Conservation (phyloP, 2,329 filamentous ascomycete genomes). For the Chalaropsis thielavioides region DNA sequence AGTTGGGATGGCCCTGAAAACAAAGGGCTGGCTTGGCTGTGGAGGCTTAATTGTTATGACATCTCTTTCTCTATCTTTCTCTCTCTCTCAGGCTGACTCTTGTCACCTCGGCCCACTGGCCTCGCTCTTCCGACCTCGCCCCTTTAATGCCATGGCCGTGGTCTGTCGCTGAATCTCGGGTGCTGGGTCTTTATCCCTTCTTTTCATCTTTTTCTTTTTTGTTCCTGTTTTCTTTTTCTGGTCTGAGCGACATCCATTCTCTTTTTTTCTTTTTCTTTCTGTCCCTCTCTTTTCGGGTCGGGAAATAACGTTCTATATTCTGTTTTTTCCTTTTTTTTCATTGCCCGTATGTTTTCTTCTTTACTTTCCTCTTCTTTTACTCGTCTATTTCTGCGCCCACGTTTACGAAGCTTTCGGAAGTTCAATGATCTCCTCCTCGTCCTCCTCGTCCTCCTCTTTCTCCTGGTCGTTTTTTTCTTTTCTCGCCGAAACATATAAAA, state of each 20-base stretch:
- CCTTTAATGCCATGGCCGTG: not conserved
- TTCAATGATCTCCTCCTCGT: not conserved
- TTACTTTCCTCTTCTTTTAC: not conserved
- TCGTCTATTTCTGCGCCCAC: not conserved
- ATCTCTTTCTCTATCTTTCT: not conserved
- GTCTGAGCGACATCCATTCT: not conserved
- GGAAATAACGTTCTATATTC: not conserved
- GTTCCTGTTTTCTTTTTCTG: not conserved
- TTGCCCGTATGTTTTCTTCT: not conserved
- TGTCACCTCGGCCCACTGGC: not conserved
- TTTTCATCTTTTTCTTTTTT: not conserved
- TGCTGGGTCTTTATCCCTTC: not conserved
- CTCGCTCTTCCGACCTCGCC: not conserved
- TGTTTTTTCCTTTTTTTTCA: not conserved
- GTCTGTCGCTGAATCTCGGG: no score
- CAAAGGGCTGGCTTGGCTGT: no score
- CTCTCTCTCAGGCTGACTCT: not conserved
- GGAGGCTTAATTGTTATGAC: no score
- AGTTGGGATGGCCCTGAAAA: no score
- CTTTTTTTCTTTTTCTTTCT: not conserved
- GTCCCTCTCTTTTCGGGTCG: not conserved
- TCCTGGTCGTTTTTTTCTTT: not conserved
- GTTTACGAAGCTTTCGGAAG: constrained; percentile 8
- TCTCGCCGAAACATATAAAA: not conserved
- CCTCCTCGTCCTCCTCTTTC: not conserved